Conservation (phyloP, 2,329 filamentous ascomycete genomes). For the Penicillium crustosum region DNA sequence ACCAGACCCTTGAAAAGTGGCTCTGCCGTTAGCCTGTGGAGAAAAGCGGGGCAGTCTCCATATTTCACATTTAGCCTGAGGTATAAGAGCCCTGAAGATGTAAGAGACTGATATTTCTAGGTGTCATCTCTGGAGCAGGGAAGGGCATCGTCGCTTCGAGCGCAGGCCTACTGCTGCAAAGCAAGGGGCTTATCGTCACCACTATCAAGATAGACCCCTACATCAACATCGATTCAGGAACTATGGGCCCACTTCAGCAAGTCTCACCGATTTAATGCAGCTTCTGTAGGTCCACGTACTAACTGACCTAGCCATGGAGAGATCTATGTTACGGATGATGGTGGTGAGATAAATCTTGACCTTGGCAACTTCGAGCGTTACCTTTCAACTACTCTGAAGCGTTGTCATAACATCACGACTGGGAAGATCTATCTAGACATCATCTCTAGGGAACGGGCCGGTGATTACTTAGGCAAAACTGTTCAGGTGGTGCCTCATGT, state of each 20-base stretch:
- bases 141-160: conserved; percentile 66
- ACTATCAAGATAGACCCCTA: conserved; percentile 59
- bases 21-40: not conserved
- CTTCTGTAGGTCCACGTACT: not conserved
- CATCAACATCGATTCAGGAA: conserved; percentile 74
- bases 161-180: conserved; percentile 34
- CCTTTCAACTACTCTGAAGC: conserved; percentile 74
- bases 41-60: conserved; percentile 3
- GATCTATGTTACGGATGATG: conserved; percentile 82
- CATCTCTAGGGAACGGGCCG: conserved; percentile 69
- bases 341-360: conserved; percentile 74
- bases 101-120: conserved; percentile 22
- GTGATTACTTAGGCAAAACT: conserved; percentile 83
- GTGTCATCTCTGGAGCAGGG: conserved; percentile 53
- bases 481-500: conserved; percentile 92
- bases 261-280: not conserved
- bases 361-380: conserved; percentile 79
- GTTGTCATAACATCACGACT: conserved; percentile 94
- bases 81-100: not conserved
- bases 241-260: conserved; percentile 50
- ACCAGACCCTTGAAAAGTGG: not conserved
- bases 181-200: conserved; percentile 29
- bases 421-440: conserved; percentile 94
- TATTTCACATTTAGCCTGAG: not conserved
- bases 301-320: conserved; percentile 68